Conservation (phyloP, 495 filamentous ascomycete genomes). For the Trichoderma asperelloides region DNA sequence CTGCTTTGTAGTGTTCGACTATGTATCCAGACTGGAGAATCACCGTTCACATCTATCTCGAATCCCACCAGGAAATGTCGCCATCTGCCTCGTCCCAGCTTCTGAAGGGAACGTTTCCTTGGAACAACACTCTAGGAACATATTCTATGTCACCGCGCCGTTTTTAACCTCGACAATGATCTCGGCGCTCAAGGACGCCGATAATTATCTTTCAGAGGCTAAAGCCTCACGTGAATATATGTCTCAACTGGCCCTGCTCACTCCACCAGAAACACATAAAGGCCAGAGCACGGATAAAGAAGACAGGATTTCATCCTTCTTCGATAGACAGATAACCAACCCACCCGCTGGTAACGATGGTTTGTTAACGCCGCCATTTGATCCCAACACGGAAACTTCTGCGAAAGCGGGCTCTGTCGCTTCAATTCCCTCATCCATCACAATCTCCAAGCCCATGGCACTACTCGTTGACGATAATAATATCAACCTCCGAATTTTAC, state of each 20-base stretch:
- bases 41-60: neutral
- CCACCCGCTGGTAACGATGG: neutral
- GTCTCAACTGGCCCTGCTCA: neutral
- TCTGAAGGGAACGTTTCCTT: neutral
- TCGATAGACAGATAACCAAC: neutral
- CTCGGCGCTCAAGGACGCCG: neutral
- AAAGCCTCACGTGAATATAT: neutral
- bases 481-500: slow-evolving; percentile 13
- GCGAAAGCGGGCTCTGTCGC: neutral
- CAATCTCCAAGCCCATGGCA: neutral
- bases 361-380: neutral
- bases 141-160: slow-evolving; percentile 5
- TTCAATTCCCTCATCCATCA: neutral
- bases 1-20: neutral
- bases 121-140: neutral
- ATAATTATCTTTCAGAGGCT: neutral
- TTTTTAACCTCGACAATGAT: slow-evolving; percentile 10
- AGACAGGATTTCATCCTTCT: no score
- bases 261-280: neutral
- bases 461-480: slow-evolving; percentile 15
- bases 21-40: neutral
- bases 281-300: neutral
- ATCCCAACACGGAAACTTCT: neutral
- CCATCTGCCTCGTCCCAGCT: neutral
- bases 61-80: neutral